Evolutionary conservation across 306 rosid species (phyloP), one percentile per base, ranked within the genome.

Genomic region (Psophocarpus tetragonolobus): DNA sequence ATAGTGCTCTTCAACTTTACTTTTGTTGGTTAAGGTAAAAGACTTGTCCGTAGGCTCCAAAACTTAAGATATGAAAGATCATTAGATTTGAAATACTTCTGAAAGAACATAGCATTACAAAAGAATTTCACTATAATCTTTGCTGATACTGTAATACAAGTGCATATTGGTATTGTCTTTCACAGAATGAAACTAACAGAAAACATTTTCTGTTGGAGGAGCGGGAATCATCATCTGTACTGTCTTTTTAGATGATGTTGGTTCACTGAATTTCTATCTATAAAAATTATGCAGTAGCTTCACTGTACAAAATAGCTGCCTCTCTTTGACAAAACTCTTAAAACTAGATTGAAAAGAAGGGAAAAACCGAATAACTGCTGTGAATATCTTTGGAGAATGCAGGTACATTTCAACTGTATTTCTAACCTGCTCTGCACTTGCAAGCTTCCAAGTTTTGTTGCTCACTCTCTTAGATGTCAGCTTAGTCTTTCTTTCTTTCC

Each of bases 301-400:
- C 62, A 82, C 93, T 90, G 83, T 79, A 79, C 83, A 79, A 36
- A 71, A 85, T 89, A 81, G 94, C 87, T 77, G 85, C 80, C 82
- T 87, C 70, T 83, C 57, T 78, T 29, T 36, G 72, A 75, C 72
- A 76, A 83, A 76, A 74, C 86, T 72, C 83, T 70, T 30, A 36
- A 68, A 76, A 66, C 50, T 63, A 80, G 71, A 76, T 56, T 38
- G 77, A 76, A 78, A 77, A 56, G 27, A 73, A 80, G 68, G 62
- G 54, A 58, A 75, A 70, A 76, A 67, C 67, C 84, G 72, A 79
- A 79, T 84, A 76, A 80, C 57, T 64, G 39, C 8, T 71, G 51
- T 65, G 80, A 71, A 80, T 85, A 82, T 41, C 79, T 60, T 79
- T 75, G 76, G 69, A 82, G 80, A 80, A 64, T 61, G 80, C 80